Conservation (phyloP, 352 stramenopile species). For the Peronospora destructor region DNA sequence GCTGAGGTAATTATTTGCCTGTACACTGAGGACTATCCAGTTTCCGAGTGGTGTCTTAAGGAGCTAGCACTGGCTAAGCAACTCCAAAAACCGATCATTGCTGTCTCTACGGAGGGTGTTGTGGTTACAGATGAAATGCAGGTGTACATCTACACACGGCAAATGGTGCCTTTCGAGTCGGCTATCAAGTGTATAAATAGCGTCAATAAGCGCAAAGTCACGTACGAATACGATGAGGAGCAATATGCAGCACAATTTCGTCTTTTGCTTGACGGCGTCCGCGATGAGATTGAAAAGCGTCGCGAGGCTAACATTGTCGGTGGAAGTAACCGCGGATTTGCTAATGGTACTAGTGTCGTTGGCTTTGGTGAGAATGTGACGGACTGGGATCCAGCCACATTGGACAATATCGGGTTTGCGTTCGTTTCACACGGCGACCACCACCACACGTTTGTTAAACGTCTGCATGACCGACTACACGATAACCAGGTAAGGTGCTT, state of each 20-base stretch:
- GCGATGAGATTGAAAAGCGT: constrained; percentile 67
- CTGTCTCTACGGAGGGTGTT: constrained; percentile 53
- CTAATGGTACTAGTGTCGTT: constrained; percentile 22
- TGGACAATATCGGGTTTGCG: constrained; percentile 44
- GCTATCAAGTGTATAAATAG: constrained; percentile 56
- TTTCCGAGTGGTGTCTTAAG: constrained; percentile 76
- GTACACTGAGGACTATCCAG: constrained; percentile 63
- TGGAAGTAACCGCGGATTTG: constrained; percentile 27
- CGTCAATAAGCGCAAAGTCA: constrained; percentile 47
- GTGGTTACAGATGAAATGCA: constrained; percentile 66
- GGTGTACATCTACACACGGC: constrained; percentile 78
- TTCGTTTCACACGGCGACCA: constrained; percentile 72
- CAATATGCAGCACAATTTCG: constrained; percentile 50
- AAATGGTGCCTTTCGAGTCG: constrained; percentile 76
- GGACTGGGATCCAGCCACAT: constrained; percentile 29
- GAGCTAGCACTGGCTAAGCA: constrained; percentile 73
- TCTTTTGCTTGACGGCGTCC: constrained; percentile 60
- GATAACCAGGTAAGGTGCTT: constrained; percentile 49
- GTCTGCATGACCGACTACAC: constrained; percentile 48
- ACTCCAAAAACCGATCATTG: constrained; percentile 56
- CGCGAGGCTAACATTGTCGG: constrained; percentile 44
- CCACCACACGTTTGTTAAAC: constrained; percentile 55
- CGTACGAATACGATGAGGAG: constrained; percentile 62
- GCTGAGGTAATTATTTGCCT: constrained; percentile 64
- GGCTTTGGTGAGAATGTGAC: constrained; percentile 31